phyloP scores from a whole-genome alignment of 2,329 filamentous ascomycete genomes.

The Aspergillus ustus region DNA sequence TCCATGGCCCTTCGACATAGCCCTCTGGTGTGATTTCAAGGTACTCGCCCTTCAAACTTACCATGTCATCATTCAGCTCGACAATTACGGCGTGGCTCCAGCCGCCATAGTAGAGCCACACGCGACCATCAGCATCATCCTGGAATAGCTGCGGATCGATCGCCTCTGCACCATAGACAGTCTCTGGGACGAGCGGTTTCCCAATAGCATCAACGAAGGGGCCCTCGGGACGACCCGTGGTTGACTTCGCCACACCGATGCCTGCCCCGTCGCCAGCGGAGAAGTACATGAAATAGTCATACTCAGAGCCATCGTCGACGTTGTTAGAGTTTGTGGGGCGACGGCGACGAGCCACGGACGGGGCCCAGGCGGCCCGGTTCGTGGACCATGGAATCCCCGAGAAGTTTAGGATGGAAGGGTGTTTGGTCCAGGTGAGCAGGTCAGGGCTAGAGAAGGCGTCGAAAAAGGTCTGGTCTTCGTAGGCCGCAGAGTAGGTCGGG shows the following conservation, averaged over 20 bases:
- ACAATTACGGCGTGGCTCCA: constrained; percentile 51
- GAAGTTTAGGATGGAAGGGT: constrained; percentile 50
- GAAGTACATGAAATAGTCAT: constrained; percentile 57
- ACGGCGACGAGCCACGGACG: constrained; percentile 44
- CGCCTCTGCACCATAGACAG: constrained; percentile 54
- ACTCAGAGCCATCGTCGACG: not conserved
- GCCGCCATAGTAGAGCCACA: constrained; percentile 53
- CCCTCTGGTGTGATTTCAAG: constrained; percentile 54
- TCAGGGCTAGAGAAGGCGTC: constrained; percentile 58
- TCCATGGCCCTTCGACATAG: constrained; percentile 52
- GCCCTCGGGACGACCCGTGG: constrained; percentile 37
- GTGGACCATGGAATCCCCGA: constrained; percentile 50
- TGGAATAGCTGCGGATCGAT: constrained; percentile 54
- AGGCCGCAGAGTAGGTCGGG: constrained; percentile 52
- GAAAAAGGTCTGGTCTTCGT: constrained; percentile 55
- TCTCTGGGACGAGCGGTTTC: constrained; percentile 49
- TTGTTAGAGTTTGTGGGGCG: not conserved
- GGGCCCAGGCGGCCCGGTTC: constrained; percentile 53
- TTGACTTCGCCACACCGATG: constrained; percentile 49
- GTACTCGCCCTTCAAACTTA: constrained; percentile 50
- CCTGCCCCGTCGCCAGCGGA: constrained; percentile 54
- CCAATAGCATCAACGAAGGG: constrained; percentile 51
- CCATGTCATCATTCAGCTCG: constrained; percentile 51
- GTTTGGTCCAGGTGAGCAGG: constrained; percentile 55
- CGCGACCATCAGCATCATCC: constrained; percentile 48